Base-by-base conservation (phyloP, 2,329 filamentous ascomycete species). In the Sclerotiophoma versabilis region DNA sequence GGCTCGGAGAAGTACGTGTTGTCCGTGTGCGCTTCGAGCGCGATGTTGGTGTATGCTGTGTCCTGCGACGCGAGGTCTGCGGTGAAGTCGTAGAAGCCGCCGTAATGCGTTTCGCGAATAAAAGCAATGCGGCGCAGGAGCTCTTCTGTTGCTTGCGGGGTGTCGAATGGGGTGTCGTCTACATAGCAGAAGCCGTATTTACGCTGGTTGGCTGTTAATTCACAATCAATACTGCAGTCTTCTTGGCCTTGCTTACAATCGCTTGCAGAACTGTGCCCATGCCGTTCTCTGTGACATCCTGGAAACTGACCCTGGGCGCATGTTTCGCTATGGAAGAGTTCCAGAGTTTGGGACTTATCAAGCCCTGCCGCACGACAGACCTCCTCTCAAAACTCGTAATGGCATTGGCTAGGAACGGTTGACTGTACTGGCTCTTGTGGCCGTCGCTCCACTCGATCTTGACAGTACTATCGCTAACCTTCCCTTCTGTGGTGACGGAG, bases 1-100 rank as follows among this genome's bases (percentile, higher is more conserved):
- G 95, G 93, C 59, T 98, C 93, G 19, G 87, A 92, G 77, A 98
- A 98, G 76, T 99, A 98, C 1, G 93, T 96, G 6, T 86, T 98
- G 76, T 99, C 95, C 1, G 93, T 98, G 75, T 99, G 95, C 0
- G 90, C 88, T 17, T 87, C 85, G 2, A 99, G 84, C 1, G 87
- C 87, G 44, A 95, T 82, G 65, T 89, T 92, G 1, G 93, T 97
- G 77, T 98, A 99, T 3, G 92, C 92, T 1, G 91, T 96, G 69
- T 96, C 92, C 61, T 93, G 93, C 69, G 89, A 89, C 23, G 91
- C 88, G 20, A 97, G 83, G 74, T 97, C 90, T 5, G 93, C 89
- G 0, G 91, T 90, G 74, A 98, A 98, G 75, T 97, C 93, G 79
- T 87, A 90, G 75, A 90, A 90, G 23, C 83, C 87, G 58, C 86